Conservation (phyloP, 306 rosid species). For the Cucumis hystrix region DNA sequence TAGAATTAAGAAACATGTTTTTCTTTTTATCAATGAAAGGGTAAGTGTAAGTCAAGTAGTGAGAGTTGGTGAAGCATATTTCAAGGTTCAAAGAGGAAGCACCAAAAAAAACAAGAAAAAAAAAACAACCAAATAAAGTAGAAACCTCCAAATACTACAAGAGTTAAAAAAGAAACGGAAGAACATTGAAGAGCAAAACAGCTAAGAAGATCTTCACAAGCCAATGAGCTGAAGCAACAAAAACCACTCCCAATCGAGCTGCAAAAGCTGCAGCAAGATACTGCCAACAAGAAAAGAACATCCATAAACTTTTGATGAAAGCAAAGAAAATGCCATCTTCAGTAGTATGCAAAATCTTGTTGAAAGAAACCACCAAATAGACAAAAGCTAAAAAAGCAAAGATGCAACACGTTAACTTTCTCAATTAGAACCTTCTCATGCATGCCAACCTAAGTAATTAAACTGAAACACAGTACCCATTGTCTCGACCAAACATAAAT, state of each 20-base stretch:
- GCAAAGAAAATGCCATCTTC: not conserved
- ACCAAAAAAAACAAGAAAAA: not conserved
- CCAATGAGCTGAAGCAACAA: not conserved
- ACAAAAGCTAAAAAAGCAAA: not conserved
- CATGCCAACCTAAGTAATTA: not conserved
- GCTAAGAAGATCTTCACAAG: not conserved
- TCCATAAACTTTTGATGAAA: not conserved
- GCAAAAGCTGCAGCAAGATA: not conserved
- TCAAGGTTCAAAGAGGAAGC: not conserved
- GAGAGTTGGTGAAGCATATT: not conserved
- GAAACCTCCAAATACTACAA: not conserved
- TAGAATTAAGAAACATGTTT: not conserved
- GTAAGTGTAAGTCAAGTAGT: not conserved
- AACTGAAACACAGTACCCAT: not conserved
- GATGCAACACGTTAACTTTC: not conserved
- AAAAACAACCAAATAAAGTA: not conserved
- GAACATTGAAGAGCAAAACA: not conserved
- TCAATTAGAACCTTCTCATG: not conserved
- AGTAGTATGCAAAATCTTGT: not conserved
- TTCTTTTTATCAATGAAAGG: not conserved
- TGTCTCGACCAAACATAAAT: not conserved
- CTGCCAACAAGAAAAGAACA: not conserved
- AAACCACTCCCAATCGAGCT: not conserved
- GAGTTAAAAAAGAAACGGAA: not conserved
- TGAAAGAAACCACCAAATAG: not conserved